phyloP scores from a whole-genome alignment of 2,329 filamentous ascomycete species.

The Corynespora cassiicola region DNA sequence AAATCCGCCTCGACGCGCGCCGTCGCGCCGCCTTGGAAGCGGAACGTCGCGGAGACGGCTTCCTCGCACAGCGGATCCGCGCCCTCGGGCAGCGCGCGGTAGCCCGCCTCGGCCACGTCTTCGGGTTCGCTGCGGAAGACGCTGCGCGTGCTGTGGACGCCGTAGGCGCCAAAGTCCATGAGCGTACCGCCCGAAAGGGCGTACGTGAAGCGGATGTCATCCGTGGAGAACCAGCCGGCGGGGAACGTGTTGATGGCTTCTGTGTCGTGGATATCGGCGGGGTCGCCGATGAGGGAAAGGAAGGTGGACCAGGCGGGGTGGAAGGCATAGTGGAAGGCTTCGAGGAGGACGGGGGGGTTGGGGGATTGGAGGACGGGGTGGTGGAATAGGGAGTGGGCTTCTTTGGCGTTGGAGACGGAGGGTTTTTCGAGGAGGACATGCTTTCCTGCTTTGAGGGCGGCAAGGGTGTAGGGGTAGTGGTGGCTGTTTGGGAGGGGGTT shows the following conservation, averaged over 20 bases:
- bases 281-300: constrained; percentile 43
- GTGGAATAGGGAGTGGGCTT: constrained; percentile 50
- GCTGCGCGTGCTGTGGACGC: constrained; percentile 36
- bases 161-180: constrained; percentile 49
- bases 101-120: constrained; percentile 21
- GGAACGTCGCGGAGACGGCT: constrained; percentile 26
- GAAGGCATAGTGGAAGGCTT: constrained; percentile 54
- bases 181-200: constrained; percentile 45
- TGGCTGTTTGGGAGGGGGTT: constrained; percentile 54
- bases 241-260: constrained; percentile 33
- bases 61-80: constrained; percentile 26
- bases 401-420: constrained; percentile 49
- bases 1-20: constrained; percentile 23
- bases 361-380: constrained; percentile 36
- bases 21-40: constrained; percentile 25
- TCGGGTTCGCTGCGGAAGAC: constrained; percentile 34
- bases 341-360: constrained; percentile 50
- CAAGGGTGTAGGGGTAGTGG: constrained; percentile 52
- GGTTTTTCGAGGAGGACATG: constrained; percentile 57
- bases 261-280: constrained; percentile 39
- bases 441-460: constrained; percentile 50
- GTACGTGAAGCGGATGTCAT: constrained; percentile 50
- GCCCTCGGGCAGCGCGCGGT: constrained; percentile 11
- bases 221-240: constrained; percentile 27
- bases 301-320: constrained; percentile 49